Evolutionary conservation across 2,329 filamentous ascomycete genomes (phyloP).

Genomic region (Cordyceps javanica): DNA sequence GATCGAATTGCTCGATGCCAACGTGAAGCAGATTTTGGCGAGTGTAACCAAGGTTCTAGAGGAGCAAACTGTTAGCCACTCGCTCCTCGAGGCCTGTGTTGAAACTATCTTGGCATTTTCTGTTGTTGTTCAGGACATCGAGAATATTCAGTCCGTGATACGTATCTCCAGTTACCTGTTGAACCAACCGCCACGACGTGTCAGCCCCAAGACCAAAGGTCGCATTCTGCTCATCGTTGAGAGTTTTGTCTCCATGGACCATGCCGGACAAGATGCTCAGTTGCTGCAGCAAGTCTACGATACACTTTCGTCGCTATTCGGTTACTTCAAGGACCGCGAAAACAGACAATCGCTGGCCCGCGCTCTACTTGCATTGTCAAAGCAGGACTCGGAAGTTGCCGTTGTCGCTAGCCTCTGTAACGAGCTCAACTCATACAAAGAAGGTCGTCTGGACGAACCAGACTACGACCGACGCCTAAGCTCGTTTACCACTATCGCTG

Average conservation of each 20-base stretch:
- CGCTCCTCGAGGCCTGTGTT: constrained; percentile 73
- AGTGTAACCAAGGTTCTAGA: constrained; percentile 64
- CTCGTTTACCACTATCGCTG: constrained; percentile 69
- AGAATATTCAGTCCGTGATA: constrained; percentile 70
- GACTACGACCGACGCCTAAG: constrained; percentile 78
- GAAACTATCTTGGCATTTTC: constrained; percentile 72
- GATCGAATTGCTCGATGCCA: constrained; percentile 49
- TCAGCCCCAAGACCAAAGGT: constrained; percentile 78
- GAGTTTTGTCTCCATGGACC: constrained; percentile 65
- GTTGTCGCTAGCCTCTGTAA: constrained; percentile 65
- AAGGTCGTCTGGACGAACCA: constrained; percentile 70
- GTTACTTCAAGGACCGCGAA: constrained; percentile 77
- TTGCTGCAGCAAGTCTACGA: constrained; percentile 63
- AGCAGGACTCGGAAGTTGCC: constrained; percentile 52
- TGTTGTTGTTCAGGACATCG: constrained; percentile 58
- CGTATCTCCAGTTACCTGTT: constrained; percentile 76
- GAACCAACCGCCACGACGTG: constrained; percentile 74
- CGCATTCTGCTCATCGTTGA: constrained; percentile 74
- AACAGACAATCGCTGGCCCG: constrained; percentile 70
- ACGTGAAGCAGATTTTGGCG: constrained; percentile 54
- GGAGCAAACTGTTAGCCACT: constrained; percentile 55
- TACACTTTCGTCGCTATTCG: constrained; percentile 75
- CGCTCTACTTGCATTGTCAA: constrained; percentile 65
- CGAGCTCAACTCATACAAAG: constrained; percentile 74
- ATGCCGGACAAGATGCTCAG: constrained; percentile 29